Evolutionary conservation across 441 rosid genomes (phyloP).

Genomic region (Manihot esculenta): DNA sequence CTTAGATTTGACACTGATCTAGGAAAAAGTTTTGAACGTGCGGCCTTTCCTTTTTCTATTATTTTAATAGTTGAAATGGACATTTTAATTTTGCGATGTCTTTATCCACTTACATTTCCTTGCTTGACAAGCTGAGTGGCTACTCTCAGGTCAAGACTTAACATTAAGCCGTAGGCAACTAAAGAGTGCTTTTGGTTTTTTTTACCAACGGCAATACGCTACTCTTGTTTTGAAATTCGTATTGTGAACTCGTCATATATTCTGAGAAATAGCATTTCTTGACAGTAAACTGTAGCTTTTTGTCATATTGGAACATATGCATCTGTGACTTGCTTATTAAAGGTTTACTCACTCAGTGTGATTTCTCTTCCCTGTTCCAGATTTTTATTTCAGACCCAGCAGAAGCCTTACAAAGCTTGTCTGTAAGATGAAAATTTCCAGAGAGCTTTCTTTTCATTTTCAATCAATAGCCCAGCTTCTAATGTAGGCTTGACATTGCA

Average conservation of each 20-base stretch:
- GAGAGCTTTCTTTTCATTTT: slow-evolving; percentile 18
- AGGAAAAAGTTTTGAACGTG: not conserved
- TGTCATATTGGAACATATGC: slow-evolving; percentile 6
- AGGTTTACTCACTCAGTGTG: slow-evolving; percentile 15
- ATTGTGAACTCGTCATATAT: not conserved
- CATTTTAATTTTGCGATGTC: not conserved
- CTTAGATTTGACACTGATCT: not conserved
- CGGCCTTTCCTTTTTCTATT: not conserved
- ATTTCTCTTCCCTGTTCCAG: slow-evolving; percentile 36
- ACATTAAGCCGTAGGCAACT: not conserved
- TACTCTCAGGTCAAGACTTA: not conserved
- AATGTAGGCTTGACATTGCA: slow-evolving; percentile 37
- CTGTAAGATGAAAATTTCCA: slow-evolving; percentile 50
- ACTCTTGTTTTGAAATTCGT: slow-evolving; percentile 4
- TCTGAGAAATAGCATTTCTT: not conserved
- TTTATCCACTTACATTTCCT: not conserved
- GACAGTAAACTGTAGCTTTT: not conserved
- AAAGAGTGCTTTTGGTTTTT: not conserved
- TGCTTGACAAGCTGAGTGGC: not conserved
- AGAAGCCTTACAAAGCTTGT: slow-evolving; percentile 64
- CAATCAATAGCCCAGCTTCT: slow-evolving; percentile 26
- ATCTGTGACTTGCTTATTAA: slow-evolving; percentile 1
- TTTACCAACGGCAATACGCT: not conserved
- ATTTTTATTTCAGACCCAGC: slow-evolving; percentile 42
- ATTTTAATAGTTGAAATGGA: not conserved